Conservation (phyloP, 257 asterid species). For the Ocimum tenuiflorum region DNA sequence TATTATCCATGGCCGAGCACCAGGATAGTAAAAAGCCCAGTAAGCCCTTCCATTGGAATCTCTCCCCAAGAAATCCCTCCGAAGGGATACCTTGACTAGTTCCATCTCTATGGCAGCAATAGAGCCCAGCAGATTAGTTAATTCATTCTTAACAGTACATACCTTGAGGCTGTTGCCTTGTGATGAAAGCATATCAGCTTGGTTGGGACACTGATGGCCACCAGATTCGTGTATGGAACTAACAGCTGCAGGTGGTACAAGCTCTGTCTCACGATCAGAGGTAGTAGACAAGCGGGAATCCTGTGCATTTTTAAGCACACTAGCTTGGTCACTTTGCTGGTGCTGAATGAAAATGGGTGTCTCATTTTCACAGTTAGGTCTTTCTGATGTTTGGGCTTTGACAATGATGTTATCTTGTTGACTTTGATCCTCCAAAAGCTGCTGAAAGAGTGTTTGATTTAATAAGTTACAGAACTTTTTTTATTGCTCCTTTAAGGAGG, state of each 20-base stretch:
- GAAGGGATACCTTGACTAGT: slow-evolving; percentile 47
- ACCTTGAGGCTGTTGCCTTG: slow-evolving; percentile 39
- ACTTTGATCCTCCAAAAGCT: slow-evolving; percentile 24
- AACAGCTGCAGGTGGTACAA: slow-evolving; percentile 14
- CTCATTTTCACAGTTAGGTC: slow-evolving; percentile 27
- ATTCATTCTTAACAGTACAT: slow-evolving; percentile 42
- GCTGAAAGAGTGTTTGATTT: slow-evolving; percentile 26
- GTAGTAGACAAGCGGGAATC: slow-evolving; percentile 24
- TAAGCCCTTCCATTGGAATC: slow-evolving; percentile 79
- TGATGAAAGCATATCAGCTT: slow-evolving; percentile 30
- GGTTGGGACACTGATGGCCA: slow-evolving; percentile 22
- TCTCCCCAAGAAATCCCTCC: slow-evolving; percentile 79
- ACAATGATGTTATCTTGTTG: slow-evolving; percentile 28
- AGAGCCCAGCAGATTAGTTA: slow-evolving; percentile 43
- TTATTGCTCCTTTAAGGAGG: slow-evolving; percentile 24
- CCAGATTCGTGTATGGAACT: slow-evolving; percentile 17
- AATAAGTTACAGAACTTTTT: slow-evolving; percentile 20
- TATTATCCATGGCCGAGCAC: slow-evolving; percentile 55
- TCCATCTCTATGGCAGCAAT: slow-evolving; percentile 56
- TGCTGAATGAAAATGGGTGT: slow-evolving; percentile 14
- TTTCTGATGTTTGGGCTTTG: slow-evolving; percentile 24
- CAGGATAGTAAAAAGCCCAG: slow-evolving; percentile 55
- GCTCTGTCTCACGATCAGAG: slow-evolving; percentile 16
- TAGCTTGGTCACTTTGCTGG: slow-evolving; percentile 29
- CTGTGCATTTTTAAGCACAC: slow-evolving; percentile 14